Conservation (phyloP, 2,329 filamentous ascomycete genomes). For the Aspergillus ustus region DNA sequence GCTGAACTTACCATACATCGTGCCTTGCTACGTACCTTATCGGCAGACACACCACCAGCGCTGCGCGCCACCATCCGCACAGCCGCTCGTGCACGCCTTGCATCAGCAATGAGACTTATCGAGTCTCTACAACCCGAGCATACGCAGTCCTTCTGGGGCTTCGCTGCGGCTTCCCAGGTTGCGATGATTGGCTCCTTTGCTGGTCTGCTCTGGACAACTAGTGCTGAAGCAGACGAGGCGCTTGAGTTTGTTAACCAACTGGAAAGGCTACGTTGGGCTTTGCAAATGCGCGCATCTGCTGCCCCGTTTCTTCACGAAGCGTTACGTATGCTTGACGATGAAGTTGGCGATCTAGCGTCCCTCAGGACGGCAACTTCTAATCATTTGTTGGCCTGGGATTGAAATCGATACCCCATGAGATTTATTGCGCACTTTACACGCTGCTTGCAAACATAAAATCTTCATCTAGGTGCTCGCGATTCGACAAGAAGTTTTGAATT, state of each 20-base stretch:
- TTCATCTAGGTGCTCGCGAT: not conserved
- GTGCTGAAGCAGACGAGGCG: slow-evolving; percentile 38
- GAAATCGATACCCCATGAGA: not conserved
- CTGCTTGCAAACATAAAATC: not conserved
- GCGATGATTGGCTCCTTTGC: slow-evolving; percentile 49
- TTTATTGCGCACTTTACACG: not conserved
- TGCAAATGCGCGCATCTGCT: slow-evolving; percentile 37
- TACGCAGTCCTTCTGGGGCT: slow-evolving; percentile 55
- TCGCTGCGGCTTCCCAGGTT: slow-evolving; percentile 49
- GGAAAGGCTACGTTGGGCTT: slow-evolving; percentile 48
- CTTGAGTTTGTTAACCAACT: slow-evolving; percentile 41
- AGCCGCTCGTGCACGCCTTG: slow-evolving; percentile 49
- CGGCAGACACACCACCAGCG: slow-evolving; percentile 24
- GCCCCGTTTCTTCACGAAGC: slow-evolving; percentile 18
- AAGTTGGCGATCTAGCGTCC: slow-evolving; percentile 14
- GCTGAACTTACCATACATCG: slow-evolving; percentile 21
- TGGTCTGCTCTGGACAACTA: slow-evolving; percentile 44
- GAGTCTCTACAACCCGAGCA: slow-evolving; percentile 50
- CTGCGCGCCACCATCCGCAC: slow-evolving; percentile 36
- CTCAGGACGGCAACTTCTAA: slow-evolving; percentile 9
- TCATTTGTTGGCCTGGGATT: not conserved
- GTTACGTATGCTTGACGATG: slow-evolving; percentile 19
- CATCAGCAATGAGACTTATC: slow-evolving; percentile 52
- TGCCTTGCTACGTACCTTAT: slow-evolving; percentile 17
- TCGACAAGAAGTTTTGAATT: not conserved